Evolutionary conservation across 371 early-diverging fungal species (phyloP).

Genomic region (Mortierella sp.): DNA sequence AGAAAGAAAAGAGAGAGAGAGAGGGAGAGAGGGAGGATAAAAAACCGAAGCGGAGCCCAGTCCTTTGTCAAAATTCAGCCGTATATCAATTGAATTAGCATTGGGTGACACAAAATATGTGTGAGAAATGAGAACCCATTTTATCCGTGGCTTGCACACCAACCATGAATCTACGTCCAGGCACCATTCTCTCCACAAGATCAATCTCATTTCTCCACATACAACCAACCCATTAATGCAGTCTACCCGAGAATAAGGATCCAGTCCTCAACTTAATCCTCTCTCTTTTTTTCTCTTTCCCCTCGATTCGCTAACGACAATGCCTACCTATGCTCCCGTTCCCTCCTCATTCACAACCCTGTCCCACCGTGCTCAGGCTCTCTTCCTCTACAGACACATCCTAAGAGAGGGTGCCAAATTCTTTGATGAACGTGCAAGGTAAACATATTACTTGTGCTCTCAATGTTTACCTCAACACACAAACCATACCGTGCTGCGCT

Average conservation of each 20-base stretch:
- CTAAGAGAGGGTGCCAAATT: conserved; percentile 36
- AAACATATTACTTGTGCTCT: background rate
- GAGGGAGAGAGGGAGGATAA: background rate
- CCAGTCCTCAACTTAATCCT: background rate
- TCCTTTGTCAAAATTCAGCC: conserved; percentile 11
- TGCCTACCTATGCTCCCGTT: conserved; percentile 45
- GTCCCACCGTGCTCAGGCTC: conserved; percentile 17
- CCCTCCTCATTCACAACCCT: conserved; percentile 33
- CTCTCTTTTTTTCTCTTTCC: background rate
- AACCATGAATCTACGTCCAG: background rate
- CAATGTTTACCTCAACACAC: too few relatives aligned
- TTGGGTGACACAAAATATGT: too few relatives aligned
- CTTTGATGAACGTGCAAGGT: conserved; percentile 55
- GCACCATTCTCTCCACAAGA: too few relatives aligned
- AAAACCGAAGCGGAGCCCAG: background rate
- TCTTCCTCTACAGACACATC: conserved; percentile 47
- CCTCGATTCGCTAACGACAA: background rate
- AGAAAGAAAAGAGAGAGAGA: background rate
- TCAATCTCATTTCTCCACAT: background rate
- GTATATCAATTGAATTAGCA: background rate
- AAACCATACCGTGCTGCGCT: too few relatives aligned
- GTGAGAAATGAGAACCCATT: too few relatives aligned
- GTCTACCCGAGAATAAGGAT: too few relatives aligned
- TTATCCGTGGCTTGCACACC: background rate
- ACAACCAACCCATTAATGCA: background rate